Evolutionary conservation across 2,329 filamentous ascomycete genomes (phyloP).

Genomic region (Pyrenochaeta sp.): DNA sequence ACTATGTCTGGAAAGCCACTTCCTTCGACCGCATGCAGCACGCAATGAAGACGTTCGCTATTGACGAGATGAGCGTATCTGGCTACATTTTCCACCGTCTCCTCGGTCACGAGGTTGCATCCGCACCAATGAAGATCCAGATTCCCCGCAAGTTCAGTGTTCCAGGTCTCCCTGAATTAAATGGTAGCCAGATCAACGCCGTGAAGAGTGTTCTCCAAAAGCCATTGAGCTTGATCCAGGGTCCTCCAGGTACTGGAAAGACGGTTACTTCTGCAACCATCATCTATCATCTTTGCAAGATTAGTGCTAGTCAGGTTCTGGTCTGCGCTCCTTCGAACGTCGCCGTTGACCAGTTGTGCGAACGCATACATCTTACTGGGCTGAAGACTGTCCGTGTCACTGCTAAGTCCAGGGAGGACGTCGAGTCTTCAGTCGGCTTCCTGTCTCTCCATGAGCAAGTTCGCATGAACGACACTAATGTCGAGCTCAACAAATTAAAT

Average conservation of each 20-base stretch:
- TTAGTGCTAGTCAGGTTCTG: constrained; percentile 91
- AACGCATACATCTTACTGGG: constrained; percentile 92
- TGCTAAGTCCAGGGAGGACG: constrained; percentile 98
- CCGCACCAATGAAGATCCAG: constrained; percentile 93
- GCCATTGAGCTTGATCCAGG: constrained; percentile 94
- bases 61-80: constrained; percentile 97
- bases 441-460: constrained; percentile 96
- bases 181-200: constrained; percentile 93
- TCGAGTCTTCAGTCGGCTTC: constrained; percentile 97
- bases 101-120: constrained; percentile 91
- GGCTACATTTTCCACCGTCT: constrained; percentile 99
- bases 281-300: constrained; percentile 96
- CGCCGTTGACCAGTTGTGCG: constrained; percentile 96
- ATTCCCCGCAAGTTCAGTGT: constrained; percentile 97
- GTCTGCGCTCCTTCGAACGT: constrained; percentile 99
- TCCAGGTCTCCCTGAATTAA: constrained; percentile 91
- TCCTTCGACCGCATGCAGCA: constrained; percentile 99
- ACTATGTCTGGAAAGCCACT: constrained; percentile 99
- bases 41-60: constrained; percentile 98
- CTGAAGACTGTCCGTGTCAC: constrained; percentile 97
- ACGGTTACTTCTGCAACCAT: constrained; percentile 98
- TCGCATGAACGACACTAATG: constrained; percentile 95
- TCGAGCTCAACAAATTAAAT: constrained; percentile 89
- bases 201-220: constrained; percentile 95
- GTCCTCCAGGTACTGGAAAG: constrained; percentile 96